Conservation (phyloP, 2,329 filamentous ascomycete species). For the Lanzia echinophila region DNA sequence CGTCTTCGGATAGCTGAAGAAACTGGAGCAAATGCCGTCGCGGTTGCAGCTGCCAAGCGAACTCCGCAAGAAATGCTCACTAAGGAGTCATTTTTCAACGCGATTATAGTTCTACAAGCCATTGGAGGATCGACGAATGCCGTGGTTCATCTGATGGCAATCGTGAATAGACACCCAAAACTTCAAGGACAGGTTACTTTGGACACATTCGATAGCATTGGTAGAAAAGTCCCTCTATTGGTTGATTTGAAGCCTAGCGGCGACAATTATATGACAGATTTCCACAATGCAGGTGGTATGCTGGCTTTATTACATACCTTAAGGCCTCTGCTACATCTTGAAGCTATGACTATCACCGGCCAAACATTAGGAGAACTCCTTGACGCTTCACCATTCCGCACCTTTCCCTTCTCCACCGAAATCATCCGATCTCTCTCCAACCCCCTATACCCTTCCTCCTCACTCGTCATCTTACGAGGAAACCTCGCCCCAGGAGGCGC, state of each 20-base stretch:
- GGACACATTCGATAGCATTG: conserved; percentile 41
- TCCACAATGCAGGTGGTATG: conserved; percentile 79
- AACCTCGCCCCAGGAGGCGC: conserved; percentile 85
- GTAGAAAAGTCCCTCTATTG: conserved; percentile 64
- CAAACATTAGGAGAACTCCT: conserved; percentile 80
- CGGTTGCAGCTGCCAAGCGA: conserved; percentile 29
- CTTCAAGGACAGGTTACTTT: conserved; percentile 52
- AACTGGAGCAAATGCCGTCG: conserved; percentile 43
- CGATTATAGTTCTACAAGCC: conserved; percentile 67
- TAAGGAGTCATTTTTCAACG: conserved; percentile 63
- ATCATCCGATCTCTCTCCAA: conserved; percentile 74
- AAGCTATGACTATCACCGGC: conserved; percentile 75
- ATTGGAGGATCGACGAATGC: conserved; percentile 66
- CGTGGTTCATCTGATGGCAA: conserved; percentile 64
- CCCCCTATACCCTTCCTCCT: conserved; percentile 75
- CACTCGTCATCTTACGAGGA: conserved; percentile 80
- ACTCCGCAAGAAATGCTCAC: conserved; percentile 59
- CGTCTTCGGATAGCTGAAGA: conserved; percentile 45
- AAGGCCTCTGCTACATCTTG: conserved; percentile 72
- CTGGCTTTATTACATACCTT: conserved; percentile 82
- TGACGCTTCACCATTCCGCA: conserved; percentile 55
- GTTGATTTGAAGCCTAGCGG: conserved; percentile 71
- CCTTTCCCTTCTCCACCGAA: conserved; percentile 68
- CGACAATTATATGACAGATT: conserved; percentile 79
- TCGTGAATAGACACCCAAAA: conserved; percentile 43